Evolutionary conservation across 768 basidiomycete genomes (phyloP).

Genomic region (Phlegmacium glaucopus): DNA sequence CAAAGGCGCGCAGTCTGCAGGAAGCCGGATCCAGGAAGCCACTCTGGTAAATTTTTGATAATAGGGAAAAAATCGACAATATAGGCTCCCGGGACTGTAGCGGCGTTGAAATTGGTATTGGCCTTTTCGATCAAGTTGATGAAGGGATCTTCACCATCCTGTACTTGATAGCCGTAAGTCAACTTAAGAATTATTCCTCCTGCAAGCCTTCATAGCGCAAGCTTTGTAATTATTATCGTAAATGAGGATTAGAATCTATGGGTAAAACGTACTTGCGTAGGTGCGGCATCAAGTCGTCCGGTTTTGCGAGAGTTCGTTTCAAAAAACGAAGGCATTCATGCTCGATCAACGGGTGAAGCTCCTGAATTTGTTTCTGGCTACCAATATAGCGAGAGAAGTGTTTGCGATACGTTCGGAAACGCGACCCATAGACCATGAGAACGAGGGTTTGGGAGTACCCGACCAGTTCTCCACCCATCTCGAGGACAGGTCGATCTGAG

Average conservation of each 20-base stretch:
- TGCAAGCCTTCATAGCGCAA: slow-evolving; percentile 33
- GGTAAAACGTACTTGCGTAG: slow-evolving; percentile 38
- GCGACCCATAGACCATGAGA: slow-evolving; percentile 38
- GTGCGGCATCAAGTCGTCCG: slow-evolving; percentile 28
- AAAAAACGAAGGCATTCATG: slow-evolving; percentile 34
- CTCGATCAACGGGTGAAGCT: slow-evolving; percentile 31
- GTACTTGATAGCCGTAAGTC: slow-evolving; percentile 55
- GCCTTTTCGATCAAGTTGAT: slow-evolving; percentile 48
- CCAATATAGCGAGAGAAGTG: slow-evolving; percentile 42
- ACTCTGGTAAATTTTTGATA: slow-evolving; percentile 48
- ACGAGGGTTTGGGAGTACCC: slow-evolving; percentile 48
- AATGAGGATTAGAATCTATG: neutral
- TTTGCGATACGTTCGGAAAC: slow-evolving; percentile 42
- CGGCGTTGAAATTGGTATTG: slow-evolving; percentile 47
- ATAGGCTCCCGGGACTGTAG: slow-evolving; percentile 47
- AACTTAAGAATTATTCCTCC: slow-evolving; percentile 52
- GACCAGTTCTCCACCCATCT: slow-evolving; percentile 49
- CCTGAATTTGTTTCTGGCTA: slow-evolving; percentile 23
- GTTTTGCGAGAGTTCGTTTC: slow-evolving; percentile 29
- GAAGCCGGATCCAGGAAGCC: slow-evolving; percentile 57
- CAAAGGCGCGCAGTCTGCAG: slow-evolving; percentile 40
- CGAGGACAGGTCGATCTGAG: slow-evolving; percentile 44
- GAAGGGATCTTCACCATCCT: slow-evolving; percentile 49
- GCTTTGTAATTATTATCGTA: neutral
- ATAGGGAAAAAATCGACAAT: slow-evolving; percentile 39